Evolutionary conservation across 768 basidiomycete genomes (phyloP).

Genomic region (Tylopilus intermedius): DNA sequence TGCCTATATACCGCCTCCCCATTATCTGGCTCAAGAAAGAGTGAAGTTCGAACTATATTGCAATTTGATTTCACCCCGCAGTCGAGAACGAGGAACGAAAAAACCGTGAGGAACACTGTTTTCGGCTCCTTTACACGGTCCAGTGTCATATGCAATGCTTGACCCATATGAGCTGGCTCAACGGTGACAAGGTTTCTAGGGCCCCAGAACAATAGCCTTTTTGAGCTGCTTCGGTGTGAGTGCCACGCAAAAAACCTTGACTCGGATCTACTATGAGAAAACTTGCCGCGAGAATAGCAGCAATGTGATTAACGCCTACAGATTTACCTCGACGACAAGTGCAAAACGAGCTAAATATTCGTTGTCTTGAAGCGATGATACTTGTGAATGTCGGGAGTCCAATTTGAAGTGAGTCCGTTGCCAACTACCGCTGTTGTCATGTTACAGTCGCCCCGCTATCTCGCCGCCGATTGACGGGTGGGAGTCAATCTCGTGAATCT

Average conservation of each 20-base stretch:
- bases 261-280: neutral
- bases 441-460: conserved; percentile 3
- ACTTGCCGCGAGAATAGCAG: too few relatives aligned
- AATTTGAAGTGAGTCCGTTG: neutral
- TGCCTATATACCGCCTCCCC: conserved; percentile 72
- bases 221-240: neutral
- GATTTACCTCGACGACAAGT: too few relatives aligned
- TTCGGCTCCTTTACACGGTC: neutral
- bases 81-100: neutral
- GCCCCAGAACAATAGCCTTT: neutral
- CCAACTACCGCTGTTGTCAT: conserved; percentile 17
- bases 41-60: conserved; percentile 3
- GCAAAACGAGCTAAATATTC: neutral
- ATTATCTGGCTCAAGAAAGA: conserved; percentile 35
- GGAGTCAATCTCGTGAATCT: neutral
- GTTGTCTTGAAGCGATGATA: neutral
- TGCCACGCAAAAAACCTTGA: neutral
- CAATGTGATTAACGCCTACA: neutral
- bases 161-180: neutral
- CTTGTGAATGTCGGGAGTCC: neutral
- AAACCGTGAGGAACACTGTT: neutral
- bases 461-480: neutral
- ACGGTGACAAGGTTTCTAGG: neutral
- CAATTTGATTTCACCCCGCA: neutral
- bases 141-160: neutral